A percentile compares a stretch with the other conserved stretches of the same genome.
Evolutionary conservation across 805 yeast species (phyloP).

Genomic region (Metschnikowia santaceciliae): DNA sequence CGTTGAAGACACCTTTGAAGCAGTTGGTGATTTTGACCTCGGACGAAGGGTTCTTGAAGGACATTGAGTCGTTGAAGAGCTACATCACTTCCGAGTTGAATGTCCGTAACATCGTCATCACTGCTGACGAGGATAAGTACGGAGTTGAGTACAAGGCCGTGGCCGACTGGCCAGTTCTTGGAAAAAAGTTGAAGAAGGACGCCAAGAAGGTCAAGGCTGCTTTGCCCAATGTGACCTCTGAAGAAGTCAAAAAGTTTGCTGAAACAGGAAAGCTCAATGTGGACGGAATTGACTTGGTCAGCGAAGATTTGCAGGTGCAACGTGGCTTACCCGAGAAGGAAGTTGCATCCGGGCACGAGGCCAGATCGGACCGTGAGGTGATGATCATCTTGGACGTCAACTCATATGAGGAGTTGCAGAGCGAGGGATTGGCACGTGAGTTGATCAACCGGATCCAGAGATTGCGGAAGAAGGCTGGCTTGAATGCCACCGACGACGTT

Average conservation of each 20-base stretch:
- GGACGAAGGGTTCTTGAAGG: slow-evolving; percentile 68
- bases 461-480: slow-evolving; percentile 92
- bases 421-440: slow-evolving; percentile 96
- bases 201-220: slow-evolving; percentile 93
- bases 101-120: slow-evolving; percentile 80
- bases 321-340: slow-evolving; percentile 78
- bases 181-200: slow-evolving; percentile 94
- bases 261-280: slow-evolving; percentile 72
- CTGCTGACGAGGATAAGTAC: slow-evolving; percentile 85
- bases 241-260: slow-evolving; percentile 74
- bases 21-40: slow-evolving; percentile 81
- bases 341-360: slow-evolving; percentile 69
- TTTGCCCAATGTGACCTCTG: slow-evolving; percentile 75
- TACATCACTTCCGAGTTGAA: slow-evolving; percentile 91
- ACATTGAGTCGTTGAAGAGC: slow-evolving; percentile 68
- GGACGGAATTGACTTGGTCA: slow-evolving; percentile 82
- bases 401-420: slow-evolving; percentile 79
- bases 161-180: slow-evolving; percentile 98
- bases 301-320: slow-evolving; percentile 85
- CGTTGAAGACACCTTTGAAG: slow-evolving; percentile 92
- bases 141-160: slow-evolving; percentile 91
- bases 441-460: slow-evolving; percentile 95
- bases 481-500: slow-evolving; percentile 93
- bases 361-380: slow-evolving; percentile 85
- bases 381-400: slow-evolving; percentile 85